A percentile compares a stretch with the other conserved stretches of the same genome.
phyloP scores from a whole-genome alignment of 352 stramenopile genomes.

The Pseudoperonospora humuli region DNA sequence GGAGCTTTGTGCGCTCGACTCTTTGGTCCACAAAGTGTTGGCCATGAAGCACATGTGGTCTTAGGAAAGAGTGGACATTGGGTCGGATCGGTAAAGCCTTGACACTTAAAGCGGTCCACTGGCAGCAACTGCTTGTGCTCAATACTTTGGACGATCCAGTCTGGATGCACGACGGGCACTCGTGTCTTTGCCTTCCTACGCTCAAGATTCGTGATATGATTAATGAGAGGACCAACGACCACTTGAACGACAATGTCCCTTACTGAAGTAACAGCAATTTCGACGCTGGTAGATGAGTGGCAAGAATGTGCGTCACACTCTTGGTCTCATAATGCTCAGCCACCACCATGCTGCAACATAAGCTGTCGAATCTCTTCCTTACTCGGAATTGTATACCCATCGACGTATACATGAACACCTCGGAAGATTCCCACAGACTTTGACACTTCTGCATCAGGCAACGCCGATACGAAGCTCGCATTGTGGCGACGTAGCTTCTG shows the following conservation, averaged over 20 bases:
- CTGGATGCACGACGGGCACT: slow-evolving; percentile 75
- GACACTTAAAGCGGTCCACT: slow-evolving; percentile 76
- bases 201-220: not conserved
- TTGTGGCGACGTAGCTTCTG: slow-evolving; percentile 82
- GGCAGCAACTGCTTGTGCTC: slow-evolving; percentile 58
- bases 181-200: slow-evolving; percentile 46
- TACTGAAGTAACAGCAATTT: slow-evolving; percentile 84
- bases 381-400: slow-evolving; percentile 79
- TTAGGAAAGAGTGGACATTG: slow-evolving; percentile 37
- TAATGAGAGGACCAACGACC: not conserved
- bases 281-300: slow-evolving; percentile 70
- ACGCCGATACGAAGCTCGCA: slow-evolving; percentile 19
- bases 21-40: not conserved
- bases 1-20: not conserved
- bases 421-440: slow-evolving; percentile 38
- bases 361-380: slow-evolving; percentile 81
- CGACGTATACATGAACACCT: slow-evolving; percentile 79
- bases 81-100: slow-evolving; percentile 70
- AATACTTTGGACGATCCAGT: slow-evolving; percentile 91
- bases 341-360: slow-evolving; percentile 70
- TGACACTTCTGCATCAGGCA: not conserved
- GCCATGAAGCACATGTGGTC: not conserved
- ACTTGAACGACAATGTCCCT: slow-evolving; percentile 17
- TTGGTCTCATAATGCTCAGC: slow-evolving; percentile 85
- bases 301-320: slow-evolving; percentile 83